These are phyloP conservation scores for Kodamaea neixiangensis DNA, from an alignment of 805 yeast genomes.

Conservation along the genomic window DNA sequence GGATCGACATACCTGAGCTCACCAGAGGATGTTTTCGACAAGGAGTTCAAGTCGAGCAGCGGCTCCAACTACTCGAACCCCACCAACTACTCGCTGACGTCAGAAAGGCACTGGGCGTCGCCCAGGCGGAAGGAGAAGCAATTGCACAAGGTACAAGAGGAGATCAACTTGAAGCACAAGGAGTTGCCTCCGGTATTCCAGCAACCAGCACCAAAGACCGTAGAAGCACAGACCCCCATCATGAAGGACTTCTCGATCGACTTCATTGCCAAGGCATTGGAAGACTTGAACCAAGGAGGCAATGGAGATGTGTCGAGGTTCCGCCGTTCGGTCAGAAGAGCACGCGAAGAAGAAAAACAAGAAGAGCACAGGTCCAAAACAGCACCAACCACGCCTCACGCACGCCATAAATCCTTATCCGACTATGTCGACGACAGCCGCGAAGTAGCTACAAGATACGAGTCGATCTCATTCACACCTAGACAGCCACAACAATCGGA, in stretches of 20 bases:
- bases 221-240: slow-evolving; percentile 29
- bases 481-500: slow-evolving; percentile 10
- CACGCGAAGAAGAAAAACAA: slow-evolving; percentile 14
- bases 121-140: slow-evolving; percentile 39
- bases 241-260: slow-evolving; percentile 47
- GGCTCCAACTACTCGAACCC: slow-evolving; percentile 40
- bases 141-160: slow-evolving; percentile 36
- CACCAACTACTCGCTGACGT: slow-evolving; percentile 26
- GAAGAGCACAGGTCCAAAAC: slow-evolving; percentile 13
- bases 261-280: slow-evolving; percentile 47
- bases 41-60: slow-evolving; percentile 10
- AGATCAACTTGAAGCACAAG: slow-evolving; percentile 36
- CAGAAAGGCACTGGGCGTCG: slow-evolving; percentile 45
- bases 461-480: slow-evolving; percentile 27
- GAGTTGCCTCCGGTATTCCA: slow-evolving; percentile 25
- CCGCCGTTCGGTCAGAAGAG: slow-evolving; percentile 37
- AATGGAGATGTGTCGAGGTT: slow-evolving; percentile 44
- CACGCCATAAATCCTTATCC: slow-evolving; percentile 20
- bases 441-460: slow-evolving; percentile 41
- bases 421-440: slow-evolving; percentile 37
- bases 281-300: slow-evolving; percentile 47
- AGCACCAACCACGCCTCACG: slow-evolving; percentile 21
- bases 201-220: slow-evolving; percentile 10
- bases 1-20: slow-evolving; percentile 15
- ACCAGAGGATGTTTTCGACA: slow-evolving; percentile 17